Base-by-base conservation (phyloP, 1,284 basidiomycete species). In the Heliocybe sulcata region DNA sequence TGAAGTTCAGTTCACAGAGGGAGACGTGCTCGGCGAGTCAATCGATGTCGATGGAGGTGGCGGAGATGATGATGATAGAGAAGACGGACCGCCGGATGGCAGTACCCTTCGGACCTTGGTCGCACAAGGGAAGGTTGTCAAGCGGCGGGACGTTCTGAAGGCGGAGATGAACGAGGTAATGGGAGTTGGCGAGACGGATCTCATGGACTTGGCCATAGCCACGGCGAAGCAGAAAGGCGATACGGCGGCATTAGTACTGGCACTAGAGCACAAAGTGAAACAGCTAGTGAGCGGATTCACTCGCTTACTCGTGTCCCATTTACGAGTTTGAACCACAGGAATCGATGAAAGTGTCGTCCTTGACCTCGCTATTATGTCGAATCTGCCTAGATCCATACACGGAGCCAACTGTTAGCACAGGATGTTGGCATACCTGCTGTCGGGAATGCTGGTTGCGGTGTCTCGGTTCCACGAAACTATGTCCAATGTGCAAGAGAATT, bases 401-500 rank as follows among this genome's bases (percentile, higher is more conserved):
- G 1, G 89, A 91, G 57, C 85, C 89, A 0, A 89, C 87, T 0
- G 79, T 83, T 2, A 89, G 87, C n/a, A 89, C 86, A 0, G 88
- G 87, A 2, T 91, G 88, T 65, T 91, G 89, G 89, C 88, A 91
- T 64, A 87, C 87, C 0, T 90, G 85, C 61, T 91, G 89, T 65
- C 73, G 82, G 45, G 81, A 82, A 64, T 91, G 88, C 64, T 91
- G 88, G 88, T 67, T 91, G 48, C 81, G 82, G 10, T 90, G 89
- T 65, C 72, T 91, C 45, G 86, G 85, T n/a, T 81, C 85, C 6
- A 90, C 87, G 2, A 87, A 83, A 64, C 73, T 90, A 14, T 91
- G 88, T 67, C 88, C 88, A 0, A 90, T 91, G 59, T 91, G 88
- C 73, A 89, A 90, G 67, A 79, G 89, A 50, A 91, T 91, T 56